A percentile compares a stretch with the other conserved stretches of the same genome.
These are phyloP conservation scores for Penicillium sclerotiorum DNA, from an alignment of 2,329 filamentous ascomycete genomes.

Conservation along the genomic window DNA sequence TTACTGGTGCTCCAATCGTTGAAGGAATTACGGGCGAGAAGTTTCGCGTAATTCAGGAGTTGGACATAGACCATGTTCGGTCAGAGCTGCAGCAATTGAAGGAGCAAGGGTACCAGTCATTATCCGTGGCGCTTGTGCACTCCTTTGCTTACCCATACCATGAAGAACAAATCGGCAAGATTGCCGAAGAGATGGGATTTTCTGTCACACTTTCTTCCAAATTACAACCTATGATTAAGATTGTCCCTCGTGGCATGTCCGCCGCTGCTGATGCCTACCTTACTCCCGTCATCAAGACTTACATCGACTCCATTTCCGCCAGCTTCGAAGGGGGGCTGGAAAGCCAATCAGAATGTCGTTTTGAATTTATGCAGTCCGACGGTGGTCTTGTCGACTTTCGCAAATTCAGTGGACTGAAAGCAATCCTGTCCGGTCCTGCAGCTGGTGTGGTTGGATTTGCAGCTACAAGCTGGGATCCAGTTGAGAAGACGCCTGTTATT, in stretches of 20 bases:
- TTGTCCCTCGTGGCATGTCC: conserved; percentile 75
- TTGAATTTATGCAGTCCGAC: conserved; percentile 96
- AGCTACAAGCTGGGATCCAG: conserved; percentile 82
- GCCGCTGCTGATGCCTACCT: conserved; percentile 80
- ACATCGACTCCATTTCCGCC: conserved; percentile 58
- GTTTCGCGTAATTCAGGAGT: conserved; percentile 67
- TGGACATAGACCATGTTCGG: conserved; percentile 57
- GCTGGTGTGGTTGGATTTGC: conserved; percentile 93
- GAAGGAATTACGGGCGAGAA: conserved; percentile 65
- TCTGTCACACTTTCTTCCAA: conserved; percentile 76
- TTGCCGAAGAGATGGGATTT: conserved; percentile 80
- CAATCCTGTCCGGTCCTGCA: conserved; percentile 88
- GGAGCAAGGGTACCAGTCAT: conserved; percentile 71
- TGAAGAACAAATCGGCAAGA: conserved; percentile 73
- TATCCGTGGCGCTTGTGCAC: conserved; percentile 87
- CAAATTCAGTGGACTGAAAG: conserved; percentile 79
- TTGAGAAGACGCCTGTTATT: conserved; percentile 82
- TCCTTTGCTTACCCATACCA: conserved; percentile 88
- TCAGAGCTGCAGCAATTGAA: conserved; percentile 67
- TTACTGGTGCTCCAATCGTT: conserved; percentile 66
- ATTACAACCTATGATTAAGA: conserved; percentile 83
- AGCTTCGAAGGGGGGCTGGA: conserved; percentile 80
- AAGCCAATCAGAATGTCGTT: conserved; percentile 72
- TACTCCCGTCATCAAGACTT: conserved; percentile 76
- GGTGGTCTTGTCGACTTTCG: conserved; percentile 64